These are phyloP conservation scores for Taphrina flavorubra DNA, from an alignment of 1,139 yeast species.

Conservation along the genomic window DNA sequence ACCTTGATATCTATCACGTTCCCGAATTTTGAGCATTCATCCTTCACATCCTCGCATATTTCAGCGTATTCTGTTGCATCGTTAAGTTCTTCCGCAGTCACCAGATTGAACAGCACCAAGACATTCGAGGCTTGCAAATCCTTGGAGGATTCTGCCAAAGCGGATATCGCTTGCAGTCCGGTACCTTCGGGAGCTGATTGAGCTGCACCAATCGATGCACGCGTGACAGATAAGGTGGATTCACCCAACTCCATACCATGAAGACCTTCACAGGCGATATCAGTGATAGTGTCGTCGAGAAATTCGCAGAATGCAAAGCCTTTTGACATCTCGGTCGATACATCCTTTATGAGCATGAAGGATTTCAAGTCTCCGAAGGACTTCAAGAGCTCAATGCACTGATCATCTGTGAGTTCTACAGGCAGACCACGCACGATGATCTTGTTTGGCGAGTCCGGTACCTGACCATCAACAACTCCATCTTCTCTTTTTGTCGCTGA, in stretches of 20 bases:
- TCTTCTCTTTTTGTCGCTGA: slow-evolving; percentile 47
- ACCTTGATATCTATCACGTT: slow-evolving; percentile 62
- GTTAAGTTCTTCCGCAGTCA: slow-evolving; percentile 67
- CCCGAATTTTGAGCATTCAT: slow-evolving; percentile 63
- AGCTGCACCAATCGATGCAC: slow-evolving; percentile 51
- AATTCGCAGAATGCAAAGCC: slow-evolving; percentile 59
- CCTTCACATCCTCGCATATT: slow-evolving; percentile 60
- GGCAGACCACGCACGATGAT: slow-evolving; percentile 57
- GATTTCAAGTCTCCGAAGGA: slow-evolving; percentile 54
- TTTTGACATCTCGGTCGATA: slow-evolving; percentile 51
- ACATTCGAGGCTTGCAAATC: slow-evolving; percentile 56
- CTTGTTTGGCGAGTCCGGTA: slow-evolving; percentile 52
- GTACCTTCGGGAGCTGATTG: slow-evolving; percentile 48
- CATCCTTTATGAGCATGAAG: slow-evolving; percentile 52
- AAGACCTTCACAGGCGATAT: slow-evolving; percentile 50
- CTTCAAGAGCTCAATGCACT: slow-evolving; percentile 52
- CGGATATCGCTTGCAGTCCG: slow-evolving; percentile 47
- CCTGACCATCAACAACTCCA: slow-evolving; percentile 41
- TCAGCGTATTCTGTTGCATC: slow-evolving; percentile 61
- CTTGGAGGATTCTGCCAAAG: slow-evolving; percentile 46
- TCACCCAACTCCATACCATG: slow-evolving; percentile 52
- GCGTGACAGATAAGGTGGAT: slow-evolving; percentile 50
- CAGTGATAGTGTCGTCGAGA: slow-evolving; percentile 48
- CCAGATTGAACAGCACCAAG: slow-evolving; percentile 67
- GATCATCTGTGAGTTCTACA: slow-evolving; percentile 52